Evolutionary conservation across 768 basidiomycete genomes (phyloP).

Genomic region (Neoboletus subvelutipes): DNA sequence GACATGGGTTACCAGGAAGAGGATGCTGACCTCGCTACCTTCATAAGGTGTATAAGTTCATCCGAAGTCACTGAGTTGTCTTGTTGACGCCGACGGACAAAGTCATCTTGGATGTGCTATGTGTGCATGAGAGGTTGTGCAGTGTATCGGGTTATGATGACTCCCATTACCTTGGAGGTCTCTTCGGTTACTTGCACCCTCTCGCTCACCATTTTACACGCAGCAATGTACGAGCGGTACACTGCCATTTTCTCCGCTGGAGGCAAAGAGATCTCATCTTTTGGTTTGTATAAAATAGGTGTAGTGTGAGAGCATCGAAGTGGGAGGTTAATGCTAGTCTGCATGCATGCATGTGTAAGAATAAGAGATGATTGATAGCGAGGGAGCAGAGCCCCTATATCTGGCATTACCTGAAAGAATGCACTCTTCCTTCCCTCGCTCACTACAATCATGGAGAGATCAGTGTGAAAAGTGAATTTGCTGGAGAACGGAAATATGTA

Average conservation of each 20-base stretch:
- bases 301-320: conserved; percentile 37
- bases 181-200: conserved; percentile 51
- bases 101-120: conserved; percentile 77
- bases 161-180: conserved; percentile 54
- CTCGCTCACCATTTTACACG: conserved; percentile 50
- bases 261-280: conserved; percentile 46
- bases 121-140: neutral
- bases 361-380: neutral
- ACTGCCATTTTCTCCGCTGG: conserved; percentile 44
- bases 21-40: conserved; percentile 58
- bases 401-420: conserved; percentile 59
- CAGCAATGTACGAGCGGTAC: conserved; percentile 60
- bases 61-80: conserved; percentile 47
- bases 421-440: conserved; percentile 66
- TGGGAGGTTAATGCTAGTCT: conserved; percentile 62
- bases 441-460: conserved; percentile 63
- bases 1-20: neutral
- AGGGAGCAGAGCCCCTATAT: neutral
- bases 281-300: conserved; percentile 48
- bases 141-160: neutral
- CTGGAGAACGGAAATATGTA: conserved; percentile 76
- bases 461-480: conserved; percentile 68
- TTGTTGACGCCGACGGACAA: conserved; percentile 48
- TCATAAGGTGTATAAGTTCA: conserved; percentile 67
- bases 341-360: conserved; percentile 1